Evolutionary conservation across 1,139 yeast genomes (phyloP).

Genomic region (Hyphopichia khmerensis): DNA sequence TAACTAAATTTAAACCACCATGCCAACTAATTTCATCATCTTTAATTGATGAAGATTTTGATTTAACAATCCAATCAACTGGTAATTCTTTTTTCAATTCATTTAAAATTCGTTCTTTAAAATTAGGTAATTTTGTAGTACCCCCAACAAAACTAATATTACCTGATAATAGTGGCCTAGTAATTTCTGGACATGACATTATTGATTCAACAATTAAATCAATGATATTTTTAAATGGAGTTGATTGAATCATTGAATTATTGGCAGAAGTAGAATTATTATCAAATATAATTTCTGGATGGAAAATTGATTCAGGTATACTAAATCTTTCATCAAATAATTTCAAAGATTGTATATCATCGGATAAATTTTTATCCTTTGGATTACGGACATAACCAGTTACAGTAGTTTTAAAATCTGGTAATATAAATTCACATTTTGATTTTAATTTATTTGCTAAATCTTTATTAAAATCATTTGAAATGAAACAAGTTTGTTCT

Average conservation of each 20-base stretch:
- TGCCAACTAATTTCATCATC: slow-evolving; percentile 41
- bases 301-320: slow-evolving; percentile 82
- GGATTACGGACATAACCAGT: slow-evolving; percentile 54
- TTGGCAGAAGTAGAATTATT: slow-evolving; percentile 28
- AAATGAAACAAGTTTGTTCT: slow-evolving; percentile 75
- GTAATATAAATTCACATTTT: slow-evolving; percentile 70
- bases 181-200: slow-evolving; percentile 67
- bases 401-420: slow-evolving; percentile 80
- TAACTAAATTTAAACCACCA: slow-evolving; percentile 51
- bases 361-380: slow-evolving; percentile 5
- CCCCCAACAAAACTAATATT: slow-evolving; percentile 88
- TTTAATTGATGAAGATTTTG: slow-evolving; percentile 21
- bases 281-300: slow-evolving; percentile 68
- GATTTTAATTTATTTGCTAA: slow-evolving; percentile 34
- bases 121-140: slow-evolving; percentile 67
- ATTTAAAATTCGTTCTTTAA: slow-evolving; percentile 54
- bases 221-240: slow-evolving; percentile 71
- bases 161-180: slow-evolving; percentile 75
- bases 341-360: slow-evolving; percentile 62
- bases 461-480: slow-evolving; percentile 61
- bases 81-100: slow-evolving; percentile 70
- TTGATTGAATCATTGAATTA: slow-evolving; percentile 34
- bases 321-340: slow-evolving; percentile 83
- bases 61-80: slow-evolving; percentile 60
- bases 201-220: slow-evolving; percentile 75